phyloP scores from a whole-genome alignment of 768 basidiomycete genomes.

The Rhizopogon vinicolor region DNA sequence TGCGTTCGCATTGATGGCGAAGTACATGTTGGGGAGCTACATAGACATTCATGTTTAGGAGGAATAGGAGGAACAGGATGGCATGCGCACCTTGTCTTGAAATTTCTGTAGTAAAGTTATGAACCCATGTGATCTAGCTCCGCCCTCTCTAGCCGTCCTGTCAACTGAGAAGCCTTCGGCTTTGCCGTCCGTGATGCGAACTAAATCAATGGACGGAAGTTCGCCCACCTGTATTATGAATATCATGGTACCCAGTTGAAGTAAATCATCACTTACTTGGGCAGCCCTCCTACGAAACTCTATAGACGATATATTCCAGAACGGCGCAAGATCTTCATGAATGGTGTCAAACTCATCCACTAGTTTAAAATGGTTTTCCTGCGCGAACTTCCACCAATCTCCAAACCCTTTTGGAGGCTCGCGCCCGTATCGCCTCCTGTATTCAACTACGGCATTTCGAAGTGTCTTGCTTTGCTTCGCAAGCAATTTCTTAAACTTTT shows the following conservation, averaged over 20 bases:
- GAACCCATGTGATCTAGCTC: constrained; percentile 77
- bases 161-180: constrained; percentile 55
- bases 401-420: constrained; percentile 90
- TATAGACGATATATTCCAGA: constrained; percentile 68
- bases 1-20: constrained; percentile 89
- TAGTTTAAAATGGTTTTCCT: constrained; percentile 67
- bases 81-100: constrained; percentile 46
- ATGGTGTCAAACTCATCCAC: constrained; percentile 88
- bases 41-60: neutral
- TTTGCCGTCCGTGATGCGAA: constrained; percentile 69
- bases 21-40: constrained; percentile 90
- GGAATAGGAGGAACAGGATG: neutral
- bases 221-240: constrained; percentile 51
- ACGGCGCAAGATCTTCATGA: constrained; percentile 77
- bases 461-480: constrained; percentile 77
- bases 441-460: constrained; percentile 74
- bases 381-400: constrained; percentile 81
- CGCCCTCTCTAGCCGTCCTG: constrained; percentile 57
- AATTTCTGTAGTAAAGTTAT: constrained; percentile 71
- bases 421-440: constrained; percentile 70
- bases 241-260: neutral
- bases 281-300: constrained; percentile 63
- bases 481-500: constrained; percentile 61
- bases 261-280: constrained; percentile 39
- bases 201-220: constrained; percentile 80